Evolutionary conservation across 805 yeast genomes (phyloP).

Genomic region (Yarrowia bubula): DNA sequence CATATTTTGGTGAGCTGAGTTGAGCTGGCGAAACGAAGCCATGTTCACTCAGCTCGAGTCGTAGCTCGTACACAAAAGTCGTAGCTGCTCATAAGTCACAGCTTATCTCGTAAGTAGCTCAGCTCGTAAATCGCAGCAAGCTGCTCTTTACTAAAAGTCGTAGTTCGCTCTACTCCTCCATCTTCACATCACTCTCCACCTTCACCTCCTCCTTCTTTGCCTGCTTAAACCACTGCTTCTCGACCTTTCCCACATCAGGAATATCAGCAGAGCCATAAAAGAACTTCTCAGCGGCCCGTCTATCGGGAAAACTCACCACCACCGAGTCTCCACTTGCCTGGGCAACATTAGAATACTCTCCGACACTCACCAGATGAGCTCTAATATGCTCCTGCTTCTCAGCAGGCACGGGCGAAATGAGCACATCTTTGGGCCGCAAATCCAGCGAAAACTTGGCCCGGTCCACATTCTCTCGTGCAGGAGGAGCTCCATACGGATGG

Average conservation of each 20-base stretch:
- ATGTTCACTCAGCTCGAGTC: no score
- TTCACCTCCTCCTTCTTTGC: not conserved
- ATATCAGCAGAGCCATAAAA: slow-evolving; percentile 33
- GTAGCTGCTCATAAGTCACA: no score
- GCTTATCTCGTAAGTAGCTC: no score
- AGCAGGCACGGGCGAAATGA: slow-evolving; percentile 37
- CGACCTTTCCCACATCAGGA: slow-evolving; percentile 38
- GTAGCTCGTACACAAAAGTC: no score
- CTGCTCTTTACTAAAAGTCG: not conserved
- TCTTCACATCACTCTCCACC: slow-evolving; percentile 7
- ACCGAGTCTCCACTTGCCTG: slow-evolving; percentile 28
- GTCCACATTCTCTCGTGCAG: slow-evolving; percentile 32
- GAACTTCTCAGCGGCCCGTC: slow-evolving; percentile 43
- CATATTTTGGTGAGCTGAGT: no score
- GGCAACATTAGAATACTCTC: slow-evolving; percentile 34
- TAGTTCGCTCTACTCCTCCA: not conserved
- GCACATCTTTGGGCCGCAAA: slow-evolving; percentile 42
- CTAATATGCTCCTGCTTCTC: slow-evolving; percentile 40
- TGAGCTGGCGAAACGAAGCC: no score
- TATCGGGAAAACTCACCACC: slow-evolving; percentile 39
- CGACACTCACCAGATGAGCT: slow-evolving; percentile 34
- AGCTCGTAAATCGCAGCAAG: no score
- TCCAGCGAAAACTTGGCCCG: slow-evolving; percentile 35
- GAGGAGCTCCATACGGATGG: slow-evolving; percentile 31
- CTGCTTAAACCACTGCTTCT: slow-evolving; percentile 34